Percentiles rank a stretch among this genome's conserved stretches.
Conservation (phyloP, 2,329 filamentous ascomycete genomes). For the Colletotrichum tanaceti region DNA sequence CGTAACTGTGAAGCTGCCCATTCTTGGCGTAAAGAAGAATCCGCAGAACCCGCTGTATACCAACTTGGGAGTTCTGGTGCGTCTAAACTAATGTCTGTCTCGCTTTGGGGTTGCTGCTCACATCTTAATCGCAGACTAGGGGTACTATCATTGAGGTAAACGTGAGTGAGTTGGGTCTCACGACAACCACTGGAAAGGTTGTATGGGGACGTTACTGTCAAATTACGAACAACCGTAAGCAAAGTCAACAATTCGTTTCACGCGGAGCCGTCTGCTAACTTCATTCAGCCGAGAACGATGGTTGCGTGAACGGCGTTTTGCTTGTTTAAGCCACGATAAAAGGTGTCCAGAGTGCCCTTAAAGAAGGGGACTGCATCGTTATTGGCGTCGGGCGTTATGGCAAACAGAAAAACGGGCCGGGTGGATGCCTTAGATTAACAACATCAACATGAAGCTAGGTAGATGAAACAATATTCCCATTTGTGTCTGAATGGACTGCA, state of each 20-base stretch:
- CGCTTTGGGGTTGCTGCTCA: not conserved
- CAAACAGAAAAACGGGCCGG: constrained; percentile 20
- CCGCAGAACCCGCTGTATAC: constrained; percentile 91
- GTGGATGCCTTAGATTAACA: constrained; percentile 22
- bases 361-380: not conserved
- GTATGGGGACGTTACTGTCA: constrained; percentile 91
- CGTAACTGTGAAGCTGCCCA: constrained; percentile 75
- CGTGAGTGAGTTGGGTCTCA: constrained; percentile 88
- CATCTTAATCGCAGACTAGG: not conserved
- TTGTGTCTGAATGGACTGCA: not conserved
- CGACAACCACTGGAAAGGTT: constrained; percentile 91
- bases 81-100: constrained; percentile 65
- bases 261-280: constrained; percentile 54
- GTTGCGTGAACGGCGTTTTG: constrained; percentile 55
- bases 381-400: constrained; percentile 33
- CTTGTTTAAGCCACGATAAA: constrained; percentile 3
- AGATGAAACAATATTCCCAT: constrained; percentile 17
- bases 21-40: constrained; percentile 73
- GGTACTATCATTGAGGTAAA: constrained; percentile 78
- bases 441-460: constrained; percentile 14
- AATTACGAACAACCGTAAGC: constrained; percentile 56
- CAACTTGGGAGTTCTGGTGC: constrained; percentile 88
- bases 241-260: not conserved
- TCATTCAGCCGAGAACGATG: constrained; percentile 54
- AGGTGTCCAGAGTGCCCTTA: not conserved